phyloP scores from a whole-genome alignment of 2,329 filamentous ascomycete genomes.

The Colletotrichum sidae region DNA sequence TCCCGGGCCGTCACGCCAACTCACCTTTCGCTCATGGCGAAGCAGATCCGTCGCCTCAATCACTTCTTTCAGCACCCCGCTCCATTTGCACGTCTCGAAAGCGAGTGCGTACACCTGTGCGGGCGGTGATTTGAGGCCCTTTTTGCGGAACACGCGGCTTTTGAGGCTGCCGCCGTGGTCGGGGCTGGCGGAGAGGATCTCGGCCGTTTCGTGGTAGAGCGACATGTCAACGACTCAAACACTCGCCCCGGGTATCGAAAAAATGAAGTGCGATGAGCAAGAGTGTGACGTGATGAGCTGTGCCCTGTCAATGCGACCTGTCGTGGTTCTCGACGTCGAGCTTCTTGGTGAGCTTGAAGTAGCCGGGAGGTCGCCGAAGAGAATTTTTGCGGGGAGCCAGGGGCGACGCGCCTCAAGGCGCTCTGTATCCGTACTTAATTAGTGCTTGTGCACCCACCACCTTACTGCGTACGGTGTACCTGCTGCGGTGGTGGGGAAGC shows the following conservation, averaged over 20 bases:
- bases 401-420: neutral
- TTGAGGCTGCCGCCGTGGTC: slow-evolving; percentile 87
- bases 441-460: too few species aligned
- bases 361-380: slow-evolving; percentile 22
- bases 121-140: slow-evolving; percentile 79
- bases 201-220: slow-evolving; percentile 91
- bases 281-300: neutral
- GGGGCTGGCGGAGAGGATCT: slow-evolving; percentile 73
- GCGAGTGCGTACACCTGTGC: slow-evolving; percentile 90
- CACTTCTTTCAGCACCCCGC: slow-evolving; percentile 85
- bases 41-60: slow-evolving; percentile 84
- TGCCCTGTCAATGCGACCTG: neutral
- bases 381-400: slow-evolving; percentile 20
- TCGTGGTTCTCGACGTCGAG: too few species aligned
- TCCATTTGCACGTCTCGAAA: slow-evolving; percentile 92
- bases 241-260: neutral
- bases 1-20: slow-evolving; percentile 30
- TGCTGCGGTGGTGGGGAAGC: too few species aligned
- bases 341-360: slow-evolving; percentile 13
- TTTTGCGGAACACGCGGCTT: slow-evolving; percentile 82
- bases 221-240: slow-evolving; percentile 74
- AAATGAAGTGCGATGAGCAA: neutral
- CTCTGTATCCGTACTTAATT: too few species aligned
- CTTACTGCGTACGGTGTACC: too few species aligned
- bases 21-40: slow-evolving; percentile 85